Evolutionary conservation across 2,329 filamentous ascomycete genomes (phyloP), one percentile per base, ranked within the genome.

Genomic region (Aspergillus japonicus): DNA sequence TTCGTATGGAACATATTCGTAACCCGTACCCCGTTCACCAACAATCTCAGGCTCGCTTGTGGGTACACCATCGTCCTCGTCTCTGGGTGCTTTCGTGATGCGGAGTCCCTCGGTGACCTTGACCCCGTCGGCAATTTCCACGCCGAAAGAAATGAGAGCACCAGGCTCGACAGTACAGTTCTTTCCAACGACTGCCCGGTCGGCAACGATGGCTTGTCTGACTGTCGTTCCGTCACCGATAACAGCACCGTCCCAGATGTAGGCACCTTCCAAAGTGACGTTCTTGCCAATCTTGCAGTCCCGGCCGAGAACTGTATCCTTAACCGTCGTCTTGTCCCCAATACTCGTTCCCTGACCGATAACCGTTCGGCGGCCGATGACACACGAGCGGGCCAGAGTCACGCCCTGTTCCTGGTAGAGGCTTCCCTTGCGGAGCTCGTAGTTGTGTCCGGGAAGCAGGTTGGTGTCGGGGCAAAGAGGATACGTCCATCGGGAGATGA

Each of bases 381-480:
- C 81, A 63, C 89, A 89, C n/a, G 89, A 89, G 54, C 88, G 83
- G 12, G 89, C 88, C 24, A 96, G 77, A 33, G 87, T 84, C 1
- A 96, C 91, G 12, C 88, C 87, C 58, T 89, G 85, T 75, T 97
- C 93, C 64, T 90, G 86, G 70, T 92, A 93, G 21, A 92, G 83
- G 42, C 87, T 87, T 29, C 89, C 85, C 61, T 86, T 87, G 60
- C 85, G 82, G 57, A 89, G 82, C 64, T 86, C 85, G 75, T 95
- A 97, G 1, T 86, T 87, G 67, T 96, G 91, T 47, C 86, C 89
- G 1, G 86, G 84, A 2, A 95, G 79, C 23, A 97, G 78, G 70
- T 98, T 97, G 72, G 88, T 93, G 72, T 97, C 93, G 2, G 94
- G 94, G 58, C 91, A 89, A 47, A 97, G 83, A 1, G 95, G 94